Evolutionary conservation across 768 basidiomycete species (phyloP).

Genomic region (Clitopilus passeckerianus): DNA sequence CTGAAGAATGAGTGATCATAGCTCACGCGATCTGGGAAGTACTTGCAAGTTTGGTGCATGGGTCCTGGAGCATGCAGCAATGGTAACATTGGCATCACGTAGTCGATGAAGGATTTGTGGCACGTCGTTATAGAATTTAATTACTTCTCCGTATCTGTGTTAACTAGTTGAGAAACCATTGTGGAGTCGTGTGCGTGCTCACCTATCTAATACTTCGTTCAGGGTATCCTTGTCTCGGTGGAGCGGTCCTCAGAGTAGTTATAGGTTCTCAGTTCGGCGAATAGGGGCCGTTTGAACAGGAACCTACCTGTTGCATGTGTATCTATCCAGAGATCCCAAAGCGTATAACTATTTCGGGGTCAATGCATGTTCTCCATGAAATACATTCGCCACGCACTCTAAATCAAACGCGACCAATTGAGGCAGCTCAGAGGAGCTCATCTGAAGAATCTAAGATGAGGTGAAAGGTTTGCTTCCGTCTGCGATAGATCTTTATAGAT

Average conservation of each 20-base stretch:
- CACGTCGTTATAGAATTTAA: conserved; percentile 76
- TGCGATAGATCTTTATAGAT: not conserved
- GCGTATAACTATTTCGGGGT: conserved; percentile 55
- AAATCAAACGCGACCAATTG: conserved; percentile 77
- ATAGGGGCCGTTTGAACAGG: not conserved
- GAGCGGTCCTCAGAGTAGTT: conserved; percentile 40
- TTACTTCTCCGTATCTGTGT: conserved; percentile 45
- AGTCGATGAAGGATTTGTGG: conserved; percentile 64
- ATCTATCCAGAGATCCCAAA: conserved; percentile 89
- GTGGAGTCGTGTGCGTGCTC: conserved; percentile 2
- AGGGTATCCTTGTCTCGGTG: conserved; percentile 36
- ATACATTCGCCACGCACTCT: conserved; percentile 42
- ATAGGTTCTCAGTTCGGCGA: not conserved
- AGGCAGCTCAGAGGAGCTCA: conserved; percentile 26
- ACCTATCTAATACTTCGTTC: conserved; percentile 51
- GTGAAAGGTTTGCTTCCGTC: not conserved
- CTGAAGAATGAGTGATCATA: not conserved
- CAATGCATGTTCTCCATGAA: not conserved
- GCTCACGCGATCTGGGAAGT: conserved; percentile 1
- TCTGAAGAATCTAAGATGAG: not conserved
- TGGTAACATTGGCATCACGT: conserved; percentile 38
- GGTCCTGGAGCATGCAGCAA: conserved; percentile 78
- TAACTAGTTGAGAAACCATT: not conserved
- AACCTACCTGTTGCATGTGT: conserved; percentile 57
- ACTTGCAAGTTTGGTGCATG: conserved; percentile 63